These are phyloP conservation scores for Rhododendron henanense DNA, from an alignment of 148 eudicot genomes.

Conservation along the genomic window DNA sequence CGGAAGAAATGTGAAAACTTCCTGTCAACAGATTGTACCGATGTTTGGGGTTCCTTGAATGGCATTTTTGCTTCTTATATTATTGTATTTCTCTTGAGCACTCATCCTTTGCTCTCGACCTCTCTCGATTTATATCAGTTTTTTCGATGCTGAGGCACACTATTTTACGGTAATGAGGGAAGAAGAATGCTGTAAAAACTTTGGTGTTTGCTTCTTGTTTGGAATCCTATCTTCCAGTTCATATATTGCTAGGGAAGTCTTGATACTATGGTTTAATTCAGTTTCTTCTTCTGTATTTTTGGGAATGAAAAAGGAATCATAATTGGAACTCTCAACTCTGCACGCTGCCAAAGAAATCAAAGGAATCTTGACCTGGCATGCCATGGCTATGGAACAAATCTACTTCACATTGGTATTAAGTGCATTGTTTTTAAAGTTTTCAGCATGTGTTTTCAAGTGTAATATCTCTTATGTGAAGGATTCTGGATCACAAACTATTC, in stretches of 20 bases:
- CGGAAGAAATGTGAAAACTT: background rate
- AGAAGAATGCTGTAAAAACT: background rate
- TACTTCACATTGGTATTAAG: background rate
- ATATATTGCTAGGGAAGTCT: background rate
- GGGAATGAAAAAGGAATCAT: background rate
- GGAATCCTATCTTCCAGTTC: background rate
- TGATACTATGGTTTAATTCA: background rate
- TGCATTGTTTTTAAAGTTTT: background rate
- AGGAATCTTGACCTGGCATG: background rate
- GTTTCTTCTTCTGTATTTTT: background rate
- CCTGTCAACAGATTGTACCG: background rate
- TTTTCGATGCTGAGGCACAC: background rate
- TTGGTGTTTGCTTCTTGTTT: background rate
- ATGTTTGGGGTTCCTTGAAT: background rate
- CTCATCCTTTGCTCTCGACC: background rate
- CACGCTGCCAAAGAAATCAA: background rate
- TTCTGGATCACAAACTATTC: background rate
- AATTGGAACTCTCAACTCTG: background rate
- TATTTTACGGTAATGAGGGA: background rate
- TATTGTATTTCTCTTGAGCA: background rate
- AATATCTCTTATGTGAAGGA: background rate
- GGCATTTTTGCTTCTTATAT: background rate
- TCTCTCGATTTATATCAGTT: background rate
- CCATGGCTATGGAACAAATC: background rate
- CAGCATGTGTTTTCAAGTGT: background rate